Evolutionary conservation across 768 basidiomycete species (phyloP).

Genomic region (Lactarius tabidus): DNA sequence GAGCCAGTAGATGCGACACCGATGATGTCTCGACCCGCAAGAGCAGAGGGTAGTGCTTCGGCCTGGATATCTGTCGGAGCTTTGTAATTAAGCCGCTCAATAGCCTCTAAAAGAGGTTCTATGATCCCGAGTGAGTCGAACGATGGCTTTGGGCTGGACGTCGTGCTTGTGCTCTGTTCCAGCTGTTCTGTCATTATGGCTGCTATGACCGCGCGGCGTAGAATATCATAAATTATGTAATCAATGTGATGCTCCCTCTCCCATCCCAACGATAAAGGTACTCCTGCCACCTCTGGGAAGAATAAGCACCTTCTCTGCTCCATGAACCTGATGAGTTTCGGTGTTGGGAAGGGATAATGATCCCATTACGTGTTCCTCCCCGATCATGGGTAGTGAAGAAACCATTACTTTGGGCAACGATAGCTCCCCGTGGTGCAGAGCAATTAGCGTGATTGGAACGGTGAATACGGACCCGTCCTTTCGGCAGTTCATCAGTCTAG

Average conservation of each 20-base stretch:
- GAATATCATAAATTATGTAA: slow-evolving; percentile 1
- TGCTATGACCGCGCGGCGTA: background rate
- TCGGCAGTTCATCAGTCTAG: background rate
- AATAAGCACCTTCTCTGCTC: slow-evolving; percentile 76
- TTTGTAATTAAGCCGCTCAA: slow-evolving; percentile 76
- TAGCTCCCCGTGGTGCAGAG: slow-evolving; percentile 80
- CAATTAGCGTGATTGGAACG: slow-evolving; percentile 73
- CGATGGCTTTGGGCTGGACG: slow-evolving; percentile 38
- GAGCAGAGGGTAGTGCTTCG: slow-evolving; percentile 78
- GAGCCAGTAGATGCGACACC: slow-evolving; percentile 98
- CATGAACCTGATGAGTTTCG: slow-evolving; percentile 82
- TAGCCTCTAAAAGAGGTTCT: slow-evolving; percentile 81
- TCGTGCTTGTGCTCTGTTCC: background rate
- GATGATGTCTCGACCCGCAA: slow-evolving; percentile 92
- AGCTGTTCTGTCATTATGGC: background rate
- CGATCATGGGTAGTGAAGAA: slow-evolving; percentile 51
- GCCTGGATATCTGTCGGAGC: slow-evolving; percentile 88
- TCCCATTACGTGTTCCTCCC: slow-evolving; percentile 48
- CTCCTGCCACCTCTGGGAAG: slow-evolving; percentile 78
- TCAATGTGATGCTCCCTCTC: slow-evolving; percentile 28
- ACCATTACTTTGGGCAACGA: slow-evolving; percentile 70
- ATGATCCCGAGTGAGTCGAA: slow-evolving; percentile 89
- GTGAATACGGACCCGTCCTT: slow-evolving; percentile 62
- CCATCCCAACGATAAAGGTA: slow-evolving; percentile 79
- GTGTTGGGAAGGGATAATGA: slow-evolving; percentile 53